Evolutionary conservation across 75 land plant genomes (phyloP), one percentile per base, ranked within the genome.

Genomic region (Larix kaempferi): DNA sequence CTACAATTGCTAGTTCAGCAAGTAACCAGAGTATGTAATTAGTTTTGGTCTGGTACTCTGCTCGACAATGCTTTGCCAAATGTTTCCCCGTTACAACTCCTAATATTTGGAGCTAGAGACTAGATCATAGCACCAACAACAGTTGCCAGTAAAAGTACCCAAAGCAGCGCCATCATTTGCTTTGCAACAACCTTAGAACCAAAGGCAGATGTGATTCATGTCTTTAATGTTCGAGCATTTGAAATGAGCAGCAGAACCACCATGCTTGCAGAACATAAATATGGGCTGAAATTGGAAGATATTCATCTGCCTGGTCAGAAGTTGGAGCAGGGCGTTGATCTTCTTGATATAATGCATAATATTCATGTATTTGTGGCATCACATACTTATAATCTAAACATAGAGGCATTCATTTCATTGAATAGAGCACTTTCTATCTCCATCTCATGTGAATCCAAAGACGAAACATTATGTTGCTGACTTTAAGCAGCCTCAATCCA

Each of bases 251-350:
- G n/a, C n/a, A n/a, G n/a, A n/a, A n/a, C n/a, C n/a, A n/a, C n/a
- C n/a, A n/a, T n/a, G n/a, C 79, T 87, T 23, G 89, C 86, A 29
- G 89, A 85, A 77, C 81, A 74, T 75, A 87, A 87, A 64, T 87
- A 87, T 77, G 82, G 84, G 19, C 72, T 85, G 21, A n/a, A 74
- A 73, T 56, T 87, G 12, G 89, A 78, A 78, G 84, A 85, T 62
- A 77, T 85, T 79, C 89, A 85, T 79, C 74, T 85, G 52, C 84
- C 84, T 71, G 85, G 80, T 16, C 83, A 85, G 57, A 86, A 75
- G 41, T 60, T 85, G 59, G 87, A 79, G 74, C 81, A 82, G 63
- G 87, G 86, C 27, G 75, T 85, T 74, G 87, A 87, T 71, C 77
- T 87, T 23, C 60, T 77, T 49, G 86, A 82, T 55, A 79, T 82